Conservation (phyloP, 352 stramenopile genomes). For the Phytophthora brassicae region DNA sequence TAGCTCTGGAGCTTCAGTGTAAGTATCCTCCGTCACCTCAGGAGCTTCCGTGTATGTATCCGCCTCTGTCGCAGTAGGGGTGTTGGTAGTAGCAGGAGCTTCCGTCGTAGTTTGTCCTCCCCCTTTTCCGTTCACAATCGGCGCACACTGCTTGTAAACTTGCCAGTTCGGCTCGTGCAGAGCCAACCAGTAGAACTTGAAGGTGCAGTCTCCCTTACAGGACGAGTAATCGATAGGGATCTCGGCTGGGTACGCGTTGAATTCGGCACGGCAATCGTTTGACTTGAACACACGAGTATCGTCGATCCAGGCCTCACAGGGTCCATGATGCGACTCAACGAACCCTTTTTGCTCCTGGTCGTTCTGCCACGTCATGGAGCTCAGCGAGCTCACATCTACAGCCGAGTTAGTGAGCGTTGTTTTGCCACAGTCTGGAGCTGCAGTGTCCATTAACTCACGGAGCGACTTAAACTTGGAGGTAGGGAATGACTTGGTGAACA, state of each 20-base stretch:
- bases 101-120: conserved; percentile 17
- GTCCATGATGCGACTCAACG: conserved; percentile 44
- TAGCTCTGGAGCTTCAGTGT: not conserved
- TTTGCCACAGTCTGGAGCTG: conserved; percentile 28
- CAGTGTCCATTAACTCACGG: conserved; percentile 36
- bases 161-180: conserved; percentile 57
- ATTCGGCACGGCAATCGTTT: conserved; percentile 44
- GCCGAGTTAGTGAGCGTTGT: conserved; percentile 10
- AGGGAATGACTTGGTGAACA: conserved; percentile 33
- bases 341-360: conserved; percentile 45
- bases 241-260: conserved; percentile 41
- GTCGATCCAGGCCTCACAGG: conserved; percentile 54
- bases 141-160: conserved; percentile 52
- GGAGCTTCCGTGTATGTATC: not conserved
- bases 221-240: conserved; percentile 55
- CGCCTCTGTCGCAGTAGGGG: conserved; percentile 2
- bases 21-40: not conserved
- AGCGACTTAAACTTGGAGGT: conserved; percentile 39
- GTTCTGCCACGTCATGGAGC: conserved; percentile 52
- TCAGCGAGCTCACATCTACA: conserved; percentile 39
- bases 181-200: conserved; percentile 68
- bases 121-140: conserved; percentile 33
- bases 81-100: not conserved
- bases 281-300: conserved; percentile 38
- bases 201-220: conserved; percentile 48